These are phyloP conservation scores for Chlorella sp. DNA, from an alignment of 139 green algal species.

Conservation along the genomic window DNA sequence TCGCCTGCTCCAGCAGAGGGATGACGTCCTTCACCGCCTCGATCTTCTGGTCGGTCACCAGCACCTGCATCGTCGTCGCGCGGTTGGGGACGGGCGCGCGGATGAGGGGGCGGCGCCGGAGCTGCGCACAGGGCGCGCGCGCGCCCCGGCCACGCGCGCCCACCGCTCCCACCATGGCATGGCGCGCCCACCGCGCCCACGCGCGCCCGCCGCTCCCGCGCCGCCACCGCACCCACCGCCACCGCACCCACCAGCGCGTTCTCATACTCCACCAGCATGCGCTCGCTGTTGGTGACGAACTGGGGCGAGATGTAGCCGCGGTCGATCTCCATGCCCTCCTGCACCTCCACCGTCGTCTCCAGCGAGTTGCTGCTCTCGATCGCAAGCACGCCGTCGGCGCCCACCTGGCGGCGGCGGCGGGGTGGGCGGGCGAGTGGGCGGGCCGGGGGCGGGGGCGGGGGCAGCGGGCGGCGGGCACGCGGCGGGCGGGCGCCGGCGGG, in stretches of 20 bases:
- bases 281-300: slow-evolving; percentile 95
- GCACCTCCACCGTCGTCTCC: slow-evolving; percentile 89
- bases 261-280: slow-evolving; percentile 90
- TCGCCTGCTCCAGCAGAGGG: slow-evolving; percentile 76
- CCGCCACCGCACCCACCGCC: no score
- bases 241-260: slow-evolving; percentile 86
- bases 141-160: no score
- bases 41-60: slow-evolving; percentile 97
- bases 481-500: no score
- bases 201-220: no score
- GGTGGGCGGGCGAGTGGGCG: no score
- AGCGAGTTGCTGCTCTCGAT: slow-evolving; percentile 87
- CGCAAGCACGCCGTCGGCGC: slow-evolving; percentile 90
- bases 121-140: no score
- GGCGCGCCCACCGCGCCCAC: no score
- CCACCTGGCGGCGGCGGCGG: no score
- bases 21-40: slow-evolving; percentile 77
- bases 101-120: no score
- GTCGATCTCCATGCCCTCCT: slow-evolving; percentile 98
- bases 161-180: no score
- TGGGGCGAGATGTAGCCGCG: slow-evolving; percentile 97
- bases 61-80: no score
- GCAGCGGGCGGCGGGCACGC: not conserved
- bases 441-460: not conserved
- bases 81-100: no score